Percentiles rank a stretch among this genome's conserved stretches.
These are phyloP conservation scores for Candida vaughaniae DNA, from an alignment of 805 yeast genomes.

Conservation along the genomic window DNA sequence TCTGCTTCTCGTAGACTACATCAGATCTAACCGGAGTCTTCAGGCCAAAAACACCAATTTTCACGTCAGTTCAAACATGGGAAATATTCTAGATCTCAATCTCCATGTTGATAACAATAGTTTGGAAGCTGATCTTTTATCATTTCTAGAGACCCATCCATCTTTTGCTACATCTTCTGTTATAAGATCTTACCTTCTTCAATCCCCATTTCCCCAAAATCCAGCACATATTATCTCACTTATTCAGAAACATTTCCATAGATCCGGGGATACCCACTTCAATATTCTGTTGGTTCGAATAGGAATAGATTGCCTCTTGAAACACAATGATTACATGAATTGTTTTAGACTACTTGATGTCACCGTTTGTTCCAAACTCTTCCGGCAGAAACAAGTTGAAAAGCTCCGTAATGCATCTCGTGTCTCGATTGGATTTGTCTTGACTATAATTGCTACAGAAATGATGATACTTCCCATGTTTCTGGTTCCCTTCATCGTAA, in stretches of 20 bases:
- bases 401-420: too few relatives aligned
- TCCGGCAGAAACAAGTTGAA: too few relatives aligned
- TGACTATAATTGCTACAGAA: conserved; percentile 4
- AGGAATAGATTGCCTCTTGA: conserved; percentile 19
- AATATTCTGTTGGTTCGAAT: conserved; percentile 8
- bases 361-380: too few relatives aligned
- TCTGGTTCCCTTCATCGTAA: background rate
- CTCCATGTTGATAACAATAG: too few relatives aligned
- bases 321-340: conserved; percentile 26
- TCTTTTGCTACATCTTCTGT: too few relatives aligned
- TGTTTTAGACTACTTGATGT: conserved; percentile 26
- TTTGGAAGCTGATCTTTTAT: too few relatives aligned
- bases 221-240: conserved; percentile 6
- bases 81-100: too few relatives aligned
- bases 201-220: conserved; percentile 5
- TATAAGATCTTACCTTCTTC: too few relatives aligned
- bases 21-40: background rate
- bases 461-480: background rate
- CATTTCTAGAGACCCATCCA: too few relatives aligned
- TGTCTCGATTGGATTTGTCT: background rate
- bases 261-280: too few relatives aligned
- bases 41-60: too few relatives aligned
- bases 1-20: background rate
- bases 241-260: background rate
- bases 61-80: too few relatives aligned